Conservation (phyloP, 495 filamentous ascomycete species). For the Aspergillus leporis region DNA sequence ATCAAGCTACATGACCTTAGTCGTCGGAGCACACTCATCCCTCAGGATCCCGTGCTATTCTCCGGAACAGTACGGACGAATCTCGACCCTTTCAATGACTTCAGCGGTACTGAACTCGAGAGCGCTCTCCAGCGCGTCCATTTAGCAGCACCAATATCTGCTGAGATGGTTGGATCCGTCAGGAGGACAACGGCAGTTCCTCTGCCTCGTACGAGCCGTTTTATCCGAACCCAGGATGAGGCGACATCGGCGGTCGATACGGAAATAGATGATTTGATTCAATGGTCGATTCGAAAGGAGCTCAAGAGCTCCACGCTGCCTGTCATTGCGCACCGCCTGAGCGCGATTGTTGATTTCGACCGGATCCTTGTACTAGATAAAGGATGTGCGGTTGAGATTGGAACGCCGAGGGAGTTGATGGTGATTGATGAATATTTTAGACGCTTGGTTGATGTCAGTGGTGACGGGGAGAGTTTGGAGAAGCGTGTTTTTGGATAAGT, state of each 20-base stretch:
- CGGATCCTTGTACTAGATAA: constrained; percentile 70
- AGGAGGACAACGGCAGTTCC: constrained; percentile 83
- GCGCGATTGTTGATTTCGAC: constrained; percentile 75
- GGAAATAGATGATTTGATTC: constrained; percentile 80
- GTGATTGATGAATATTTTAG: constrained; percentile 53
- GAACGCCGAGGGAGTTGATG: constrained; percentile 62
- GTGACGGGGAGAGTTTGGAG: too few species aligned
- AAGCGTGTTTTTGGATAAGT: too few species aligned
- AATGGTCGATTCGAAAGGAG: constrained; percentile 71
- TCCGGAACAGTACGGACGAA: constrained; percentile 82
- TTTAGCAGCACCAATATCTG: not conserved
- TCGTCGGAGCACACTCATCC: constrained; percentile 82
- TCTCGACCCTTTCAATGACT: constrained; percentile 78
- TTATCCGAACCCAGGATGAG: constrained; percentile 76
- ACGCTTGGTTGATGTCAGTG: constrained; percentile 55
- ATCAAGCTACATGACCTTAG: constrained; percentile 79
- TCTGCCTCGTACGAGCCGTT: constrained; percentile 82
- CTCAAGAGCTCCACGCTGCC: constrained; percentile 62
- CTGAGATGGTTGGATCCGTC: constrained; percentile 44
- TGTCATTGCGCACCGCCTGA: constrained; percentile 75
- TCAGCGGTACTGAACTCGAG: constrained; percentile 79
- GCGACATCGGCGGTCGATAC: constrained; percentile 90
- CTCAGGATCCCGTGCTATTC: constrained; percentile 87
- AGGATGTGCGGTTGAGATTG: constrained; percentile 65
- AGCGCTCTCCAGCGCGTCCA: constrained; percentile 53